Evolutionary conservation across 352 stramenopile species (phyloP).

Genomic region (Pythium myriotylum): DNA sequence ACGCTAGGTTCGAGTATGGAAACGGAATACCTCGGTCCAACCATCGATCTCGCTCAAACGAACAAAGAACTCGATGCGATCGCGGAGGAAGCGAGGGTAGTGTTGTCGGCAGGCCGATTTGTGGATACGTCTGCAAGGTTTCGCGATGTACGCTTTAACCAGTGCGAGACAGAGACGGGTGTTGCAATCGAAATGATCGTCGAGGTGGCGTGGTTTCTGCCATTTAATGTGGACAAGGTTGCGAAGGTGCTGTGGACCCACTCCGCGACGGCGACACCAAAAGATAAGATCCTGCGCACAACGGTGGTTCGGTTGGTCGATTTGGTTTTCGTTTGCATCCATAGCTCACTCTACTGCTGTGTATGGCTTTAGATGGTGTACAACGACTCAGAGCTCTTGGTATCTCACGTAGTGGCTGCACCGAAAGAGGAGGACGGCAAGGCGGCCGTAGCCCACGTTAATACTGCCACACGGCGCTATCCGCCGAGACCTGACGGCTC

Average conservation of each 20-base stretch:
- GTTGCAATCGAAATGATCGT: slow-evolving; percentile 2
- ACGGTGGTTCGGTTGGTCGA: neutral
- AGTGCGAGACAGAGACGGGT: neutral
- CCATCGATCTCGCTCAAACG: neutral
- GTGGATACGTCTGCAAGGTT: neutral
- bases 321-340: neutral
- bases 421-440: slow-evolving; percentile 10
- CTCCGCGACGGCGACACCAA: neutral
- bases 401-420: neutral
- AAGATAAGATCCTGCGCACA: neutral
- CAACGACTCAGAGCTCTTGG: slow-evolving; percentile 3
- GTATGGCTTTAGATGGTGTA: neutral
- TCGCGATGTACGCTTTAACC: neutral
- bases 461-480: neutral
- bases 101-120: neutral
- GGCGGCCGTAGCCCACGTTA: neutral
- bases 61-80: neutral
- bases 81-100: neutral
- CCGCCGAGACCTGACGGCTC: neutral
- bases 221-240: neutral
- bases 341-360: neutral
- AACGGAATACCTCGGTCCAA: neutral
- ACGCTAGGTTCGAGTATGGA: neutral
- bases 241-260: neutral
- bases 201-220: slow-evolving; percentile 3